Percentiles rank a stretch among this genome's conserved stretches.
Conservation (phyloP, 257 asterid genomes). For the Nicotiana otophora region DNA sequence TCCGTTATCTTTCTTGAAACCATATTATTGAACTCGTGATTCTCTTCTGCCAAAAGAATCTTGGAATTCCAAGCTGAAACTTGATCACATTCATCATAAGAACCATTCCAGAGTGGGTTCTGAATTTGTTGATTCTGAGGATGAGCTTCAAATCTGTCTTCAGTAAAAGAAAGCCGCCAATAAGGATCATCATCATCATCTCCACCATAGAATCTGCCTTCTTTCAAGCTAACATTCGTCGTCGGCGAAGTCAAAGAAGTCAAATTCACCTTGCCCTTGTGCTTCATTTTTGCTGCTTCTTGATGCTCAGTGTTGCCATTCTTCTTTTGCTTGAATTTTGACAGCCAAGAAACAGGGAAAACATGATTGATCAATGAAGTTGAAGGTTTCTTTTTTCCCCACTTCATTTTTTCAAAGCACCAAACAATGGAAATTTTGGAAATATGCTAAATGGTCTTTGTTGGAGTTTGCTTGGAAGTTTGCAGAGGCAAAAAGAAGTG, state of each 20-base stretch:
- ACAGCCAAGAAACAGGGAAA: slow-evolving; percentile 59
- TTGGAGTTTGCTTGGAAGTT: slow-evolving; percentile 7
- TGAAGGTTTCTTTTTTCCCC: slow-evolving; percentile 45
- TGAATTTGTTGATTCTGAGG: not conserved
- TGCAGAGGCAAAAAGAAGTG: slow-evolving; percentile 2
- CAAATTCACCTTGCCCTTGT: slow-evolving; percentile 12
- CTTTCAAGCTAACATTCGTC: slow-evolving; percentile 12
- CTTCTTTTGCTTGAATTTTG: slow-evolving; percentile 44
- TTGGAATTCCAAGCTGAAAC: slow-evolving; percentile 19
- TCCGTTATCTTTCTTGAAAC: slow-evolving; percentile 29
- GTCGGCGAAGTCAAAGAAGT: slow-evolving; percentile 12
- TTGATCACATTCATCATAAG: slow-evolving; percentile 32
- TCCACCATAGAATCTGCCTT: slow-evolving; percentile 47
- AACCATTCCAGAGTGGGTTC: slow-evolving; percentile 32
- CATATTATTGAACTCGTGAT: slow-evolving; percentile 31
- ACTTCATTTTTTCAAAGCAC: slow-evolving; percentile 39
- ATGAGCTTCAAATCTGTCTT: slow-evolving; percentile 31
- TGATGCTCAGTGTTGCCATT: slow-evolving; percentile 14
- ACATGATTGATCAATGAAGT: slow-evolving; percentile 46
- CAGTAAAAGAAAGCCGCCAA: slow-evolving; percentile 64
- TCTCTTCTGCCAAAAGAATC: slow-evolving; percentile 18
- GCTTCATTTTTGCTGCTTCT: slow-evolving; percentile 13
- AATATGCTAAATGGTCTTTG: not conserved
- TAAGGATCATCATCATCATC: slow-evolving; percentile 57
- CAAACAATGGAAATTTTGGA: not conserved